Evolutionary conservation across 2,329 filamentous ascomycete genomes (phyloP).

Genomic region (Cladophialophora yegresii): DNA sequence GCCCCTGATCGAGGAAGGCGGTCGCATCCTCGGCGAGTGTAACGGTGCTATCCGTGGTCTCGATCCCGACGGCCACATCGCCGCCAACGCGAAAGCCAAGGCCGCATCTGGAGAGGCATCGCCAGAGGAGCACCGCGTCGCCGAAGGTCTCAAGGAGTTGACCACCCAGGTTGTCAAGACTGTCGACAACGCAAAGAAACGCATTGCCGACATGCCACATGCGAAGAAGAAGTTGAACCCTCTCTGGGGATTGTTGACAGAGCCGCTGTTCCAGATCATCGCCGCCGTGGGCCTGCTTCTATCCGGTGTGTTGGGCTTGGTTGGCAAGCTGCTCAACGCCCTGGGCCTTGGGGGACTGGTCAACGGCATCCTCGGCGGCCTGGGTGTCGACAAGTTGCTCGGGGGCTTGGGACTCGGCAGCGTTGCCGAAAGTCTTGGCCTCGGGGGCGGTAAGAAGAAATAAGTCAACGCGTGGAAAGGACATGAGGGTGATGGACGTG

Average conservation of each 20-base stretch:
- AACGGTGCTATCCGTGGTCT: slow-evolving; percentile 84
- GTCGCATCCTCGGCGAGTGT: slow-evolving; percentile 78
- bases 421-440: slow-evolving; percentile 53
- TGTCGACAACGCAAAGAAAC: slow-evolving; percentile 85
- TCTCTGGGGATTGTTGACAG: slow-evolving; percentile 77
- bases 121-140: slow-evolving; percentile 80
- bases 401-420: slow-evolving; percentile 68
- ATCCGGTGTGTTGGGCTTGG: slow-evolving; percentile 78
- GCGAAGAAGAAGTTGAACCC: slow-evolving; percentile 95
- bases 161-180: slow-evolving; percentile 77
- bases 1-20: slow-evolving; percentile 84
- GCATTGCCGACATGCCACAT: slow-evolving; percentile 87
- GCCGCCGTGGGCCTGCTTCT: slow-evolving; percentile 83
- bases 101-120: slow-evolving; percentile 72
- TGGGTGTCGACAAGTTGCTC: slow-evolving; percentile 75
- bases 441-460: slow-evolving; percentile 58
- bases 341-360: slow-evolving; percentile 81
- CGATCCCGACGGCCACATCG: slow-evolving; percentile 84
- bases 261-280: slow-evolving; percentile 90
- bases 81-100: slow-evolving; percentile 80
- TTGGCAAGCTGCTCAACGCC: slow-evolving; percentile 76
- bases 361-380: slow-evolving; percentile 73
- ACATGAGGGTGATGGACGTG: background rate
- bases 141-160: slow-evolving; percentile 80
- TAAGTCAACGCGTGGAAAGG: slow-evolving; percentile 36